A percentile compares a stretch with the other conserved stretches of the same genome.
These are phyloP conservation scores for Calonectria pseudoturangicola DNA, from an alignment of 2,329 filamentous ascomycete genomes.

Conservation along the genomic window DNA sequence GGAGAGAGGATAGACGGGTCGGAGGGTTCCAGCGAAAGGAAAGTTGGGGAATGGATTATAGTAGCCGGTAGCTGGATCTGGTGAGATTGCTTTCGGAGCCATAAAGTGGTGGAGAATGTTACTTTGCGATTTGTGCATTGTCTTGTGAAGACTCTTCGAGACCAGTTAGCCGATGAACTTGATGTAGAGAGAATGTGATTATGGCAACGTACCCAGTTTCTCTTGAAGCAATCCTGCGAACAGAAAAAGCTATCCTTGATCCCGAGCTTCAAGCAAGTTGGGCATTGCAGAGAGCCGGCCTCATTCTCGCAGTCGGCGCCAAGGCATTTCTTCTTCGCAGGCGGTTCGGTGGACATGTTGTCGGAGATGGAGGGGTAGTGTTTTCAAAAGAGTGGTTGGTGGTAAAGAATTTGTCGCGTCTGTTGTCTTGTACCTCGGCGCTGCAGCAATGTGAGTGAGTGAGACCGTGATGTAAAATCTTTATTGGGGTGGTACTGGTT, in stretches of 20 bases:
- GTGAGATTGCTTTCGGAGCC: constrained; percentile 89
- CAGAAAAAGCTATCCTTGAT: constrained; percentile 96
- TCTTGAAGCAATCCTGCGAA: constrained; percentile 99
- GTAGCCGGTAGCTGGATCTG: constrained; percentile 90
- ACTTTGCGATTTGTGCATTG: constrained; percentile 81
- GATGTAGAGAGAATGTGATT: constrained; percentile 31
- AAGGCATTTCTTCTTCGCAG: constrained; percentile 81
- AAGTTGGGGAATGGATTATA: constrained; percentile 96
- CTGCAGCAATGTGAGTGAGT: background rate
- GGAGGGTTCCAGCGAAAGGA: constrained; percentile 85
- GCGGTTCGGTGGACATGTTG: constrained; percentile 69
- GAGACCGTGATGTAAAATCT: background rate
- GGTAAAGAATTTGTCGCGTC: background rate
- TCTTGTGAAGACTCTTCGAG: constrained; percentile 85
- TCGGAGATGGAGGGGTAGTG: constrained; percentile 15
- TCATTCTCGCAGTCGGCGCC: constrained; percentile 91
- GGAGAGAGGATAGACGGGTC: constrained; percentile 92
- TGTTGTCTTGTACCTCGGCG: background rate
- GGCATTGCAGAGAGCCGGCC: constrained; percentile 91
- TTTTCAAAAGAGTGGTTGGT: background rate
- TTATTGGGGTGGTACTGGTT: background rate
- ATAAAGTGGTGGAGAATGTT: constrained; percentile 84
- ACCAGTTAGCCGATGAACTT: constrained; percentile 42
- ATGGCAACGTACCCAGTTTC: constrained; percentile 87
- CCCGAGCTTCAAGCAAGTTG: constrained; percentile 92